Conservation (phyloP, 306 rosid species). For the Castanea mollissima region DNA sequence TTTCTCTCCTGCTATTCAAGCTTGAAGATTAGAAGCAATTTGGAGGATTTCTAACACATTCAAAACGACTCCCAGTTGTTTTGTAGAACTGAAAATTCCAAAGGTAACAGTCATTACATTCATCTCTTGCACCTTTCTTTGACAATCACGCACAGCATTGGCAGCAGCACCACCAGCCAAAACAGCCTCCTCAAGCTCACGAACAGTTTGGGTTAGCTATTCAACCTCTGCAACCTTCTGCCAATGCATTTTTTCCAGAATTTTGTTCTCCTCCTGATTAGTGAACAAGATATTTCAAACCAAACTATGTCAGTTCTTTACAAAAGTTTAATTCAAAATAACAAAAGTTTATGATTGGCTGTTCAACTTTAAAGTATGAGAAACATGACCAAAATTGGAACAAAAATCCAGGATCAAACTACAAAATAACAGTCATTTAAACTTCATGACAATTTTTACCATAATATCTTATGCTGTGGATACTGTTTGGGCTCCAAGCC, state of each 20-base stretch:
- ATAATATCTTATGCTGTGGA: too few species aligned
- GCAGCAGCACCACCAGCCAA: slow-evolving; percentile 97
- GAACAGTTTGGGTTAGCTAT: slow-evolving; percentile 87
- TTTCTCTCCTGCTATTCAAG: slow-evolving; percentile 65
- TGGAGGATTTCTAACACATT: slow-evolving; percentile 20
- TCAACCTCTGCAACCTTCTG: slow-evolving; percentile 94
- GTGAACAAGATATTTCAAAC: slow-evolving; percentile 16
- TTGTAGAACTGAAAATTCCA: slow-evolving; percentile 13
- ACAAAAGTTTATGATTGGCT: too few species aligned
- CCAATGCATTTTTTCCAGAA: slow-evolving; percentile 78
- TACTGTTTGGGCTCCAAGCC: too few species aligned
- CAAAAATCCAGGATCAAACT: too few species aligned
- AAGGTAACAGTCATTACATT: slow-evolving; percentile 52
- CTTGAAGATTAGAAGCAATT: slow-evolving; percentile 35
- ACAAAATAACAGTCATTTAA: too few species aligned
- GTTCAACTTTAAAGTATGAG: too few species aligned
- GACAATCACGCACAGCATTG: slow-evolving; percentile 93
- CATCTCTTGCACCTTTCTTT: slow-evolving; percentile 88
- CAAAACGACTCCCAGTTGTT: slow-evolving; percentile 9
- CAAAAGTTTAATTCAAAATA: background rate
- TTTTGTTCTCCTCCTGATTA: slow-evolving; percentile 83
- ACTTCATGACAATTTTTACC: too few species aligned
- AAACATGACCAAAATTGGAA: too few species aligned
- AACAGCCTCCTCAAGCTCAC: slow-evolving; percentile 87
- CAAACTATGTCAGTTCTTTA: slow-evolving; percentile 11